A percentile compares a stretch with the other conserved stretches of the same genome.
These are phyloP conservation scores for Vararia minispora DNA, from an alignment of 768 basidiomycete genomes.

Conservation along the genomic window DNA sequence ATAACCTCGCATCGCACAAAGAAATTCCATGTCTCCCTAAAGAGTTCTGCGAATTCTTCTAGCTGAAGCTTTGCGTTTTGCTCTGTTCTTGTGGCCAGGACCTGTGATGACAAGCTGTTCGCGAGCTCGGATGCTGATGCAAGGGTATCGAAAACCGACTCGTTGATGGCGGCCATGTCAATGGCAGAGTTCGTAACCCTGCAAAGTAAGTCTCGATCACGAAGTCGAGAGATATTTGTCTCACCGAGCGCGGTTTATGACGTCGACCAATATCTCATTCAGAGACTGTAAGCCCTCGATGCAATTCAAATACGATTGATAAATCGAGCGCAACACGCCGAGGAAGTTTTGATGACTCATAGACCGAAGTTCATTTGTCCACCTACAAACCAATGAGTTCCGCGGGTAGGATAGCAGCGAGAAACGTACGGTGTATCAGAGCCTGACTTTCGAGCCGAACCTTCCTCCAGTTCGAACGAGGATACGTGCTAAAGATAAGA, in stretches of 20 bases:
- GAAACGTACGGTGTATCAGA: conserved; percentile 2
- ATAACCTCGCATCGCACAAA: conserved; percentile 82
- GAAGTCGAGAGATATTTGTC: background rate
- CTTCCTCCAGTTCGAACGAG: conserved; percentile 44
- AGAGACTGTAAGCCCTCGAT: conserved; percentile 61
- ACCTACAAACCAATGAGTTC: conserved; percentile 24
- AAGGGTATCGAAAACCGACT: conserved; percentile 68
- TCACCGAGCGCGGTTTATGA: conserved; percentile 40
- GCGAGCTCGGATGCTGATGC: conserved; percentile 76
- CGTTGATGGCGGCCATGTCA: conserved; percentile 37
- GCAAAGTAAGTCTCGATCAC: conserved; percentile 22
- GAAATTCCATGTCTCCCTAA: conserved; percentile 82
- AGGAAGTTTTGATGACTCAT: conserved; percentile 66
- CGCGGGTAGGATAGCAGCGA: background rate
- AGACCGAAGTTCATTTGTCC: conserved; percentile 46
- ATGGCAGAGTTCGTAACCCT: conserved; percentile 25
- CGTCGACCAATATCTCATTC: conserved; percentile 41
- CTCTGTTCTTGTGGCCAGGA: conserved; percentile 68
- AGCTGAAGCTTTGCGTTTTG: conserved; percentile 67
- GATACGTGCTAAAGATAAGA: conserved; percentile 40
- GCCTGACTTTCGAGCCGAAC: conserved; percentile 21
- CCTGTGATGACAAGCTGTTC: conserved; percentile 70
- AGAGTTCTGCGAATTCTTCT: conserved; percentile 66
- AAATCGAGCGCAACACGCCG: conserved; percentile 47
- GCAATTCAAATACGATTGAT: conserved; percentile 47